These are phyloP conservation scores for Dioscorea alata DNA, from an alignment of 106 monocot genomes.

Conservation along the genomic window DNA sequence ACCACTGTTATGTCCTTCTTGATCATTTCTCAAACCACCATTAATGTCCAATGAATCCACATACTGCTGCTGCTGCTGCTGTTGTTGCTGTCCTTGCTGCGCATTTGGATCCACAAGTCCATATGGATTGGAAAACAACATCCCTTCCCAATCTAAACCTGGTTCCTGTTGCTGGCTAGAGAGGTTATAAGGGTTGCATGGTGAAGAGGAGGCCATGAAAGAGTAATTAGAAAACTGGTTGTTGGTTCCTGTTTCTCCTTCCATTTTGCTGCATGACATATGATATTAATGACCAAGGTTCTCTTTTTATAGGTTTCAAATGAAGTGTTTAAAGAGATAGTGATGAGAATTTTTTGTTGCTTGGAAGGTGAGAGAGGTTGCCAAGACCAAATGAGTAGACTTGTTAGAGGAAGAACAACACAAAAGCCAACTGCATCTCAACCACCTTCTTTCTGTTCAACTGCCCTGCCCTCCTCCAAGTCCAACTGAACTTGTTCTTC, in stretches of 20 bases:
- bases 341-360: not conserved
- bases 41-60: not conserved
- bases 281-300: not conserved
- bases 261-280: slow-evolving; percentile 17
- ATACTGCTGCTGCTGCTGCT: not conserved
- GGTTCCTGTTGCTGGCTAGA: not conserved
- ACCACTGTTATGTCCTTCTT: not conserved
- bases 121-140: slow-evolving; percentile 2
- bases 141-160: slow-evolving; percentile 10
- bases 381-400: slow-evolving; percentile 3
- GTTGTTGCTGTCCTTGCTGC: too few species aligned
- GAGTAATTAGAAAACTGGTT: slow-evolving; percentile 10
- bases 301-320: not conserved
- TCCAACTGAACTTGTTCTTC: not conserved
- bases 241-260: slow-evolving; percentile 11
- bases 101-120: not conserved
- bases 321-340: not conserved
- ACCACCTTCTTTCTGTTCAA: slow-evolving; percentile 54
- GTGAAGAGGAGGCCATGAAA: slow-evolving; percentile 8
- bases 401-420: slow-evolving; percentile 4
- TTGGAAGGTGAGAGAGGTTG: slow-evolving; percentile 26
- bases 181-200: not conserved
- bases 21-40: not conserved
- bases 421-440: slow-evolving; percentile 35
- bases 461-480: slow-evolving; percentile 27